Conservation (phyloP, 768 basidiomycete species). For the Baorangia bicolor region DNA sequence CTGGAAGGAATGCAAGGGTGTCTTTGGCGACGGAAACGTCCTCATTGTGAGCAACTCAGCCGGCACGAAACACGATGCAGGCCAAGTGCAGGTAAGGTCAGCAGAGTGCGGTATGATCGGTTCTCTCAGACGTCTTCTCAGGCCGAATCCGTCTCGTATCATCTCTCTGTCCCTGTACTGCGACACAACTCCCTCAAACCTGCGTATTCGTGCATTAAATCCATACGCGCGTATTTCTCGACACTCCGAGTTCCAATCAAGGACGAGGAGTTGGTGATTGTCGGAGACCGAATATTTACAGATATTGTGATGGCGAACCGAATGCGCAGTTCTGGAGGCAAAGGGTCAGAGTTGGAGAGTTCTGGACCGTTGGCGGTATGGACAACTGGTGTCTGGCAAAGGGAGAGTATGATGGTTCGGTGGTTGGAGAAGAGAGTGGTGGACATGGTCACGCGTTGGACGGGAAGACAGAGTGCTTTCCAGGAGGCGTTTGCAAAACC, state of each 20-base stretch:
- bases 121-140: constrained; percentile 31
- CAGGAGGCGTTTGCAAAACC: neutral
- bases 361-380: constrained; percentile 62
- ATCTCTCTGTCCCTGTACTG: constrained; percentile 81
- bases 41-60: constrained; percentile 95
- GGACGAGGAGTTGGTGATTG: constrained; percentile 69
- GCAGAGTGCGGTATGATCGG: neutral
- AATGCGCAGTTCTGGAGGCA: constrained; percentile 38
- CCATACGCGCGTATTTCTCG: constrained; percentile 75
- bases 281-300: constrained; percentile 93
- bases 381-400: constrained; percentile 70
- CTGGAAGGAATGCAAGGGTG: constrained; percentile 69
- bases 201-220: constrained; percentile 66
- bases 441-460: constrained; percentile 43
- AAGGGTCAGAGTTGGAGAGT: neutral
- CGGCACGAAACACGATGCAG: constrained; percentile 74
- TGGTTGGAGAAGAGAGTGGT: constrained; percentile 57
- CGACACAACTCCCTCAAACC: constrained; percentile 79
- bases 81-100: constrained; percentile 70
- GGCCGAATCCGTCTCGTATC: constrained; percentile 83
- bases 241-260: constrained; percentile 54
- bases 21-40: constrained; percentile 77
- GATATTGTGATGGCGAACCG: constrained; percentile 87
- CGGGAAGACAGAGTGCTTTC: neutral
- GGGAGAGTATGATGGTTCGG: constrained; percentile 61